A percentile compares a stretch with the other conserved stretches of the same genome.
phyloP scores from a whole-genome alignment of 345 rosid genomes.

The Citrus medica region DNA sequence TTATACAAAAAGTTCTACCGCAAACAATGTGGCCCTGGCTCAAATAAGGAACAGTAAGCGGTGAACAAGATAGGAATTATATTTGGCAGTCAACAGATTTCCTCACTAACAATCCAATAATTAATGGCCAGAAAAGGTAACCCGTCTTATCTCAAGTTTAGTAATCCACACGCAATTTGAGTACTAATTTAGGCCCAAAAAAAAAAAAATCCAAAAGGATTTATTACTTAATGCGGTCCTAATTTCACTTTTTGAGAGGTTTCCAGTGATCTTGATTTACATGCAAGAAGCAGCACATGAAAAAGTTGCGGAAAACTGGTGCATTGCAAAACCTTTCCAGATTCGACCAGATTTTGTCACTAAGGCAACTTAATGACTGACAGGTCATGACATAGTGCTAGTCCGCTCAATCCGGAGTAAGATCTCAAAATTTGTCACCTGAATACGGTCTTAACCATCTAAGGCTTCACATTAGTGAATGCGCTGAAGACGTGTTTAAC shows the following conservation, averaged over 20 bases:
- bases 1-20: not conserved
- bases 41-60: not conserved
- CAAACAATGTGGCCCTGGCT: not conserved
- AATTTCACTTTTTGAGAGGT: not conserved
- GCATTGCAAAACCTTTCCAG: not conserved
- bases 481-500: not conserved
- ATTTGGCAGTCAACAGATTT: not conserved
- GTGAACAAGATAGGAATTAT: not conserved
- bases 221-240: not conserved
- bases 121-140: not conserved
- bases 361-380: not conserved
- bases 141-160: not conserved
- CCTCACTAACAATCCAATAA: constrained; percentile 6
- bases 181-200: not conserved
- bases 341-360: not conserved
- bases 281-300: not conserved
- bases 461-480: not conserved
- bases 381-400: not conserved
- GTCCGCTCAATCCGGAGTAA: not conserved
- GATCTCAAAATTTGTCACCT: not conserved
- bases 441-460: not conserved
- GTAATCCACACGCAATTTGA: not conserved
- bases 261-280: not conserved
- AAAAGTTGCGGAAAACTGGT: not conserved
- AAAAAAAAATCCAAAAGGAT: not conserved